phyloP scores from a whole-genome alignment of 148 eudicot species.

The Bassia scoparia region DNA sequence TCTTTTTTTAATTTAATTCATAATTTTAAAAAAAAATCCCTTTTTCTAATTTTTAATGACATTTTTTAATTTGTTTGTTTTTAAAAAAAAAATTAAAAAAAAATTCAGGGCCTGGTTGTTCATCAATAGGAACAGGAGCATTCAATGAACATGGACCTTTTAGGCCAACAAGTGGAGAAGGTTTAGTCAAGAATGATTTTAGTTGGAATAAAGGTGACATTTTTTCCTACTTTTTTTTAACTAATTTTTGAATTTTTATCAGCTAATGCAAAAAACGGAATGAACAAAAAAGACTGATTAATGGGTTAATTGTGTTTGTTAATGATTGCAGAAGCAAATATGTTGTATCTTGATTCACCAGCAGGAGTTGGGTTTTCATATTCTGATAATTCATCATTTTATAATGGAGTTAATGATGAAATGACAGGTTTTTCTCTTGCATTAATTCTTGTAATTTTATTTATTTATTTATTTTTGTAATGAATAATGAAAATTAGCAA shows the following conservation, averaged over 20 bases:
- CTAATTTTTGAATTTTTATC: background rate
- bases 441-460: background rate
- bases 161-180: slow-evolving; percentile 45
- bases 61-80: no score
- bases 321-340: slow-evolving; percentile 60
- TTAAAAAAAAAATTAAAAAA: no score
- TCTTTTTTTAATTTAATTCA: no score
- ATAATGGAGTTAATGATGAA: slow-evolving; percentile 43
- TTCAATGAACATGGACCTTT: slow-evolving; percentile 79
- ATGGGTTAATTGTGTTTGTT: background rate
- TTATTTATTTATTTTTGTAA: no score
- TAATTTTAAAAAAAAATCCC: no score
- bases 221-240: background rate
- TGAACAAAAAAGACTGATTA: background rate
- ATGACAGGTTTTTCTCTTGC: slow-evolving; percentile 45
- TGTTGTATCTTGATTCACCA: slow-evolving; percentile 76
- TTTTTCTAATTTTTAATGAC: no score
- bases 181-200: slow-evolving; percentile 50
- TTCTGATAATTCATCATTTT: slow-evolving; percentile 51
- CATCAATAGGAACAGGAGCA: slow-evolving; percentile 79
- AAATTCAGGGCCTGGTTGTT: slow-evolving; percentile 73
- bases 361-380: slow-evolving; percentile 86
- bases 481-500: no score
- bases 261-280: background rate
- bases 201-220: slow-evolving; percentile 78